phyloP scores from a whole-genome alignment of 2,329 filamentous ascomycete species.

The Neofusicoccum laricinum region DNA sequence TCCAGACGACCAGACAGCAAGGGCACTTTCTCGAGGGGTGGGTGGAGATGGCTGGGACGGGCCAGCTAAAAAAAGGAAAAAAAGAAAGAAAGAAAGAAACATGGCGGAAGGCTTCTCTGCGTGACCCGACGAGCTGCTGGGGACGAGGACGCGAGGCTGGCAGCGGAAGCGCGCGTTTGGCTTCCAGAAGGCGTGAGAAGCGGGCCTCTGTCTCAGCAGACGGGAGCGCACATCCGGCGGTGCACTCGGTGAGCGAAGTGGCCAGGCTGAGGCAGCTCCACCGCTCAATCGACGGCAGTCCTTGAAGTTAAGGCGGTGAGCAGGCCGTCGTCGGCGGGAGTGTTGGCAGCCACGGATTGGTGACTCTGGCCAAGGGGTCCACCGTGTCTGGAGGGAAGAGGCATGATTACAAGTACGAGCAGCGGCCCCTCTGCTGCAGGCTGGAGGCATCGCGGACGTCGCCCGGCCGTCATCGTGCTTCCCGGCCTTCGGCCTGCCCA shows the following conservation, averaged over 20 bases:
- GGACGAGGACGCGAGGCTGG: neutral
- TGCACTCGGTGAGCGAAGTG: slow-evolving; percentile 2
- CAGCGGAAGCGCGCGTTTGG: neutral
- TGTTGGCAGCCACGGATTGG: slow-evolving; percentile 8
- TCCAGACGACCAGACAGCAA: neutral
- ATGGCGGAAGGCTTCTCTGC: neutral
- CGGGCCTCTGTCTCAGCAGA: neutral
- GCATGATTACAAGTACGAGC: slow-evolving; percentile 17
- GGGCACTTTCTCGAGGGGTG: neutral
- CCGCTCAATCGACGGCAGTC: neutral
- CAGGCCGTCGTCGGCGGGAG: neutral
- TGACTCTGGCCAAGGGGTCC: neutral
- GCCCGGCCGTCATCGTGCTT: neutral
- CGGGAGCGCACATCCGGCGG: slow-evolving; percentile 1
- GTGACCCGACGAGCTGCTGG: neutral
- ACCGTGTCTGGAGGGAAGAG: slow-evolving; percentile 2
- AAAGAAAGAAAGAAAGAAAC: neutral
- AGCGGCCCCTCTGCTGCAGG: slow-evolving; percentile 4
- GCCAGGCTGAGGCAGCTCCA: slow-evolving; percentile 8
- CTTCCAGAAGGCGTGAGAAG: neutral
- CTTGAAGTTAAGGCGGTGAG: neutral
- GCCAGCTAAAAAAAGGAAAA: too few relatives aligned
- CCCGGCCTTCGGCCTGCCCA: neutral
- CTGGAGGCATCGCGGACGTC: neutral
- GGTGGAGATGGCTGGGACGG: neutral